Conservation (phyloP, 768 basidiomycete genomes). For the Tricholomella constricta region DNA sequence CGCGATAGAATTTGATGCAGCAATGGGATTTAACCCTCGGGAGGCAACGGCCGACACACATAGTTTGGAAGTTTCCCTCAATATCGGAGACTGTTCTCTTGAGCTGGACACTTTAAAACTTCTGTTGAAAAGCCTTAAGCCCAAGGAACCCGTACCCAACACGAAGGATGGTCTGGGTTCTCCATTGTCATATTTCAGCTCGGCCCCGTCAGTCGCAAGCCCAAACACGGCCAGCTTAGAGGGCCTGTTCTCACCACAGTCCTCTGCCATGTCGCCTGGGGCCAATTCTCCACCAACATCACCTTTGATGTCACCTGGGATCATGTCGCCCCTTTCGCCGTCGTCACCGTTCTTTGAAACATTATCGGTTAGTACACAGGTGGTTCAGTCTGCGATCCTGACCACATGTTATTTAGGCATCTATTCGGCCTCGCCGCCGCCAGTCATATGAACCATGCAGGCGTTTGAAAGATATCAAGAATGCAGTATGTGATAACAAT, state of each 20-base stretch:
- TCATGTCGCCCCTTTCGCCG: constrained; percentile 22
- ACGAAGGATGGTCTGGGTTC: neutral
- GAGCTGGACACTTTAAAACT: constrained; percentile 47
- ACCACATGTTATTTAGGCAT: constrained; percentile 35
- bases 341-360: constrained; percentile 25
- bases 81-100: constrained; percentile 46
- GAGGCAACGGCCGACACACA: constrained; percentile 53
- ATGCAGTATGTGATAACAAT: constrained; percentile 34
- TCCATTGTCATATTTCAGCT: neutral
- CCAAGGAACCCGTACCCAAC: constrained; percentile 2
- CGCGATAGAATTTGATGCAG: constrained; percentile 44
- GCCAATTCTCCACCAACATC: constrained; percentile 4
- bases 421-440: constrained; percentile 47
- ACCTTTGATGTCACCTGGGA: constrained; percentile 10
- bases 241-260: constrained; percentile 8
- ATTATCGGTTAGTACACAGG: constrained; percentile 23
- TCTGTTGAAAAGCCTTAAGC: constrained; percentile 27
- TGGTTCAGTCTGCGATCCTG: constrained; percentile 17
- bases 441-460: constrained; percentile 34
- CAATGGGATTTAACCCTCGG: constrained; percentile 60
- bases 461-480: constrained; percentile 41
- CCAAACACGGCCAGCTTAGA: constrained; percentile 9
- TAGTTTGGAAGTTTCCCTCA: constrained; percentile 49
- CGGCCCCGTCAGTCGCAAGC: constrained; percentile 4
- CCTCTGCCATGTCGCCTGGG: constrained; percentile 11